A percentile compares a stretch with the other conserved stretches of the same genome.
Conservation (phyloP, 306 rosid species). For the Prunus mira region DNA sequence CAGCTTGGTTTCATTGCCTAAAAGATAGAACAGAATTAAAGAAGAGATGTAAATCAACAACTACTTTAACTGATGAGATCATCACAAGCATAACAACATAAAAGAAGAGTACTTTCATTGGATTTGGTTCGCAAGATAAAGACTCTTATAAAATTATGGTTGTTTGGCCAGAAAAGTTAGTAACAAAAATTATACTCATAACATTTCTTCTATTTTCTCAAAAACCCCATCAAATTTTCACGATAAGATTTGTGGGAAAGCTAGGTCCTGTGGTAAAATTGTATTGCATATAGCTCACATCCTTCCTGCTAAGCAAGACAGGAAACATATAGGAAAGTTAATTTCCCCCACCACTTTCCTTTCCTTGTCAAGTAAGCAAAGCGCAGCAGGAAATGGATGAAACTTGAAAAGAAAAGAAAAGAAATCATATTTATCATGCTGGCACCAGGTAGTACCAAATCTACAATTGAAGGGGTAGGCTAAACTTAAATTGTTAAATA, state of each 20-base stretch:
- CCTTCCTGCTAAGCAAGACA: neutral
- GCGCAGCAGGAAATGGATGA: too few relatives aligned
- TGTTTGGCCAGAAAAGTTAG: neutral
- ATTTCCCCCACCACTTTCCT: neutral
- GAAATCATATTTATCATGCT: neutral
- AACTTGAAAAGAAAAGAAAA: too few relatives aligned
- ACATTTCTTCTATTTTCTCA: neutral
- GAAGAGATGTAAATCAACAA: slow-evolving; percentile 14
- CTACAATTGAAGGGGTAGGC: neutral
- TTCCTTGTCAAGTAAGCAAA: neutral
- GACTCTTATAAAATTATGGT: neutral
- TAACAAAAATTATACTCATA: neutral
- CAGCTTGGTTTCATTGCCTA: slow-evolving; percentile 97
- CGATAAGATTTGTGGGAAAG: neutral
- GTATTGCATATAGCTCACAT: neutral
- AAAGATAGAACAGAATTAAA: slow-evolving; percentile 22
- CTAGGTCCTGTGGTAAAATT: neutral
- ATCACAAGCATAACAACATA: neutral
- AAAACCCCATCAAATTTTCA: neutral
- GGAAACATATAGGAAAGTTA: neutral
- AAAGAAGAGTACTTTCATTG: neutral
- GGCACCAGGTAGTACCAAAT: neutral
- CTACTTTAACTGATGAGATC: slow-evolving; percentile 10
- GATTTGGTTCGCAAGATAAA: neutral
- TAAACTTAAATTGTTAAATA: neutral